Conservation (phyloP, 169 alveolate genomes). For the Perkinsus olseni region DNA sequence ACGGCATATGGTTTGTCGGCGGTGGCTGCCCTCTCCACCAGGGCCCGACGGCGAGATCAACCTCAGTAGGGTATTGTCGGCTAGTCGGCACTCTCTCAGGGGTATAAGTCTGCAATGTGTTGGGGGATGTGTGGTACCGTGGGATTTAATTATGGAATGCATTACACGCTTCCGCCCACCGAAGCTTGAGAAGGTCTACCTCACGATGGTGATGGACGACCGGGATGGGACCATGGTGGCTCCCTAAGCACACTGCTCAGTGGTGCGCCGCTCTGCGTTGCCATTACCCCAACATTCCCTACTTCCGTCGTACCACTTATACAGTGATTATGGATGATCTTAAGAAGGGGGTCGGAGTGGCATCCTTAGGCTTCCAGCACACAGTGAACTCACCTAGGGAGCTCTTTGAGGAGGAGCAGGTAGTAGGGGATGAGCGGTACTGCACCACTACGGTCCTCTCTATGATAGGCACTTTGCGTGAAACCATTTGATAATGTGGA, state of each 20-base stretch:
- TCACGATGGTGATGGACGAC: not conserved
- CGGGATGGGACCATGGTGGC: not conserved
- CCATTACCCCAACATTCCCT: not conserved
- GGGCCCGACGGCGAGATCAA: not conserved
- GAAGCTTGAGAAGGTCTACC: not conserved
- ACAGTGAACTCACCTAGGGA: not conserved
- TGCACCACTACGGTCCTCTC: not conserved
- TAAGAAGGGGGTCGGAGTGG: not conserved
- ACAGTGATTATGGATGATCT: not conserved
- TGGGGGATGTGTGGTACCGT: not conserved
- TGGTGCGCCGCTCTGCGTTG: not conserved
- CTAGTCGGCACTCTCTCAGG: not conserved
- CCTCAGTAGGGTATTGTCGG: not conserved
- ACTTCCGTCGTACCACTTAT: not conserved
- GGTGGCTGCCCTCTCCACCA: not conserved
- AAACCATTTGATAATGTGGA: not conserved
- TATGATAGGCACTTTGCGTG: not conserved
- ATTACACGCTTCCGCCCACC: not conserved
- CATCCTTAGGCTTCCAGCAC: not conserved
- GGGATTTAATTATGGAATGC: not conserved
- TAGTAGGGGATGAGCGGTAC: not conserved
- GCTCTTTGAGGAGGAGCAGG: slow-evolving; percentile 1
- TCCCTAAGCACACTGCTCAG: not conserved
- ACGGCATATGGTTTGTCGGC: not conserved
- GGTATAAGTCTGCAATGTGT: not conserved